These are phyloP conservation scores for Irpex sp. DNA, from an alignment of 1,284 basidiomycete genomes.

Conservation along the genomic window DNA sequence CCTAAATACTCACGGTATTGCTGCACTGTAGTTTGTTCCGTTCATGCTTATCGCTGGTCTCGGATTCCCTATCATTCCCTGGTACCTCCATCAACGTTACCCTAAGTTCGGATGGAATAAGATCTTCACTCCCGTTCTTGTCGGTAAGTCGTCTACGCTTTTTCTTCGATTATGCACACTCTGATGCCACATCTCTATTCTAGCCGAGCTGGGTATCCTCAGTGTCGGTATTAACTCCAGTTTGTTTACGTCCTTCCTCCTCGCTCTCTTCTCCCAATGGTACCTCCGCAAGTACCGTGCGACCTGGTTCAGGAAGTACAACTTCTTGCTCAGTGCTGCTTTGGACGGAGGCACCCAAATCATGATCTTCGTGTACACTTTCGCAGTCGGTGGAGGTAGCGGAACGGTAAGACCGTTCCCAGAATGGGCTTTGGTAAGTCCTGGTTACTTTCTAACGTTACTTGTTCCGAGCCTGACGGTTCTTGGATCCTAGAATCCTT, in stretches of 20 bases:
- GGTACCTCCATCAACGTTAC: slow-evolving; percentile 41
- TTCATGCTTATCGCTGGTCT: slow-evolving; percentile 48
- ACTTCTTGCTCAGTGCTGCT: slow-evolving; percentile 52
- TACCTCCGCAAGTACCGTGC: slow-evolving; percentile 25
- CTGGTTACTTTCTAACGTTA: not conserved
- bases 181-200: not conserved
- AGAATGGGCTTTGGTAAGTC: slow-evolving; percentile 31
- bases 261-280: slow-evolving; percentile 51
- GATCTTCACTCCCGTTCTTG: slow-evolving; percentile 46
- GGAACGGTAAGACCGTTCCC: slow-evolving; percentile 44
- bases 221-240: slow-evolving; percentile 50
- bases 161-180: slow-evolving; percentile 6
- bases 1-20: not conserved
- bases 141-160: slow-evolving; percentile 25
- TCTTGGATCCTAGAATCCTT: slow-evolving; percentile 15
- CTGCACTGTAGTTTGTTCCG: slow-evolving; percentile 35
- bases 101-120: slow-evolving; percentile 42
- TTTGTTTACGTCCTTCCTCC: slow-evolving; percentile 36
- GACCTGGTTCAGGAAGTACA: slow-evolving; percentile 56
- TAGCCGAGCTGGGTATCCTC: slow-evolving; percentile 35
- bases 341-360: slow-evolving; percentile 44
- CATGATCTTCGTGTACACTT: slow-evolving; percentile 35
- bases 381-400: slow-evolving; percentile 58
- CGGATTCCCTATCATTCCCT: slow-evolving; percentile 50
- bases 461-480: not conserved